These are phyloP conservation scores for Marasmius oreades DNA, from an alignment of 1,284 basidiomycete species.

Conservation along the genomic window DNA sequence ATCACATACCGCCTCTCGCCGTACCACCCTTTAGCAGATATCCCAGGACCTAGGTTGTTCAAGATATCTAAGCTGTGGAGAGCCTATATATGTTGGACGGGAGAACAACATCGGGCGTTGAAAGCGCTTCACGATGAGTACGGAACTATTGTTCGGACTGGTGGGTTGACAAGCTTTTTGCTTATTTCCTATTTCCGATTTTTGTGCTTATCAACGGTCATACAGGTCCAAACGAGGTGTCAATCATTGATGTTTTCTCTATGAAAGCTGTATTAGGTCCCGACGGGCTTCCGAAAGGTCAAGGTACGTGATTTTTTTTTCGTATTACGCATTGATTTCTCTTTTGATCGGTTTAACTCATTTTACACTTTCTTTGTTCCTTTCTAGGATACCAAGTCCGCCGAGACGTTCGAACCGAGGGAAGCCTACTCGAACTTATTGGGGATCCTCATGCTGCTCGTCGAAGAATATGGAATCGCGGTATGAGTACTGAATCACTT, in stretches of 20 bases:
- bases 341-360: neutral
- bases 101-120: neutral
- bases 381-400: neutral
- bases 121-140: neutral
- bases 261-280: neutral
- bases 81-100: neutral
- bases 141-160: neutral
- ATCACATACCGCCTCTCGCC: neutral
- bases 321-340: no score
- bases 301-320: neutral
- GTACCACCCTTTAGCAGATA: neutral
- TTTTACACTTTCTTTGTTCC: neutral
- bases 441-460: conserved; percentile 40
- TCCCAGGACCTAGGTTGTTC: neutral
- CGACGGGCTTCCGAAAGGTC: neutral
- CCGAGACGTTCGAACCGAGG: neutral
- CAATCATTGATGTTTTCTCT: neutral
- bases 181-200: neutral
- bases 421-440: neutral
- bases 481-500: conserved; percentile 46
- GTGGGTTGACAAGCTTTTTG: neutral
- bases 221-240: neutral
- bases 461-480: conserved; percentile 54
- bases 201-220: neutral
- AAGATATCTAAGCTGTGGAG: neutral